Conservation (phyloP, 495 filamentous ascomycete species). For the Tuber calosporum region DNA sequence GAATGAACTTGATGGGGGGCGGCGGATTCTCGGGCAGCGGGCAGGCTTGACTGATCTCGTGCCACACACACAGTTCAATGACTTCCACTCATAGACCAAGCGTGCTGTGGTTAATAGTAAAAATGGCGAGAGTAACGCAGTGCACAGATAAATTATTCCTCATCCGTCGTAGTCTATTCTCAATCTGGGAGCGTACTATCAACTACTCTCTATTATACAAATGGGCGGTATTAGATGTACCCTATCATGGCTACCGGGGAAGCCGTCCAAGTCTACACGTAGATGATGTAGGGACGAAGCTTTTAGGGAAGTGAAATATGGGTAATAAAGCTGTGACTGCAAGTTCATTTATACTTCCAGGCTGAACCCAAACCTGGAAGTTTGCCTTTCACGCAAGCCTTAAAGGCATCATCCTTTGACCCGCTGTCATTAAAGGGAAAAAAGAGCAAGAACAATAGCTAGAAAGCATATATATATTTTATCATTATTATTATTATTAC, state of each 20-base stretch:
- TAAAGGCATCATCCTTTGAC: background rate
- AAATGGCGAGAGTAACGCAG: background rate
- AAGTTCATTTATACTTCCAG: background rate
- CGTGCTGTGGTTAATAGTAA: background rate
- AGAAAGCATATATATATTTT: no score
- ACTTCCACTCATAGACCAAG: background rate
- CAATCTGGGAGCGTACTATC: background rate
- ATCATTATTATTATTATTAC: no score
- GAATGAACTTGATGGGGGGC: background rate
- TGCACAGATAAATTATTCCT: background rate
- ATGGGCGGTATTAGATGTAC: background rate
- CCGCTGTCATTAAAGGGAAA: background rate
- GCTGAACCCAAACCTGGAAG: background rate
- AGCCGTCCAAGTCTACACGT: background rate
- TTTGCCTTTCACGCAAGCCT: background rate
- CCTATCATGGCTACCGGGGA: background rate
- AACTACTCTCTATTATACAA: no score
- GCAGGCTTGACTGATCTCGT: background rate
- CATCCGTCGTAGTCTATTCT: background rate
- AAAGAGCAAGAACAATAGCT: background rate
- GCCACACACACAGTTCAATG: background rate
- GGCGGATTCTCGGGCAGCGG: background rate
- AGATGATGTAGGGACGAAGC: background rate
- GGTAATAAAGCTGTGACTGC: background rate
- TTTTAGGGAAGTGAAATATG: slow-evolving; percentile 1